These are phyloP conservation scores for Ambispora gerdemannii DNA, from an alignment of 192 early-diverging fungal species.

Conservation along the genomic window DNA sequence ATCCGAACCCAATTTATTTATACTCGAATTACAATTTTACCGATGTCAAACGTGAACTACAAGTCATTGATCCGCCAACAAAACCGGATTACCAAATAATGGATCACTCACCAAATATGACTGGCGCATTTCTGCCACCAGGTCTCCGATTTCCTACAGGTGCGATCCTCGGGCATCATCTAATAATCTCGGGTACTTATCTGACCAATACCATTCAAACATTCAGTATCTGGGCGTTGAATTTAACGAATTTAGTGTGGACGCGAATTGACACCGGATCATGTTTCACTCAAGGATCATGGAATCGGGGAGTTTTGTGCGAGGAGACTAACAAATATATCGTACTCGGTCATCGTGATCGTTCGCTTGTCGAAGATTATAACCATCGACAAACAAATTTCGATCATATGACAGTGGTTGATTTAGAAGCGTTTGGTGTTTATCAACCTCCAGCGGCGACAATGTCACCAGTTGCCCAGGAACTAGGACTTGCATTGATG, in stretches of 20 bases:
- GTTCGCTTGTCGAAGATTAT: constrained; percentile 71
- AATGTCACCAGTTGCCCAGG: constrained; percentile 55
- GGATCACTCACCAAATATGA: constrained; percentile 68
- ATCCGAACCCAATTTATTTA: constrained; percentile 62
- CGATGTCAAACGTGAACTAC: constrained; percentile 71
- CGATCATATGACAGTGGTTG: constrained; percentile 67
- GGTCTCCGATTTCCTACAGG: constrained; percentile 77
- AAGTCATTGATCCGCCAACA: constrained; percentile 60
- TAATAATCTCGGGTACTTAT: constrained; percentile 70
- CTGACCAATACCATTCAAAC: constrained; percentile 64
- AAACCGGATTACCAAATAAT: constrained; percentile 55
- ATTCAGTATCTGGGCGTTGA: constrained; percentile 71
- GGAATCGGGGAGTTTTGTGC: constrained; percentile 72
- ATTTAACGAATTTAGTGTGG: constrained; percentile 61
- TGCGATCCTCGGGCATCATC: constrained; percentile 63
- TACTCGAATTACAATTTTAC: constrained; percentile 85
- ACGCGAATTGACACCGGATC: constrained; percentile 65
- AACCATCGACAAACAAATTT: constrained; percentile 78
- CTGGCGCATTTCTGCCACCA: constrained; percentile 61
- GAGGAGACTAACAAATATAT: constrained; percentile 62
- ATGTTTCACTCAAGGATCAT: constrained; percentile 66
- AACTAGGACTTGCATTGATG: constrained; percentile 56
- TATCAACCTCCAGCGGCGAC: constrained; percentile 54
- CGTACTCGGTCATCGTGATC: constrained; percentile 68
- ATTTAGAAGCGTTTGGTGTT: constrained; percentile 71